These are phyloP conservation scores for Peziza echinospora DNA, from an alignment of 495 filamentous ascomycete genomes.

Conservation along the genomic window DNA sequence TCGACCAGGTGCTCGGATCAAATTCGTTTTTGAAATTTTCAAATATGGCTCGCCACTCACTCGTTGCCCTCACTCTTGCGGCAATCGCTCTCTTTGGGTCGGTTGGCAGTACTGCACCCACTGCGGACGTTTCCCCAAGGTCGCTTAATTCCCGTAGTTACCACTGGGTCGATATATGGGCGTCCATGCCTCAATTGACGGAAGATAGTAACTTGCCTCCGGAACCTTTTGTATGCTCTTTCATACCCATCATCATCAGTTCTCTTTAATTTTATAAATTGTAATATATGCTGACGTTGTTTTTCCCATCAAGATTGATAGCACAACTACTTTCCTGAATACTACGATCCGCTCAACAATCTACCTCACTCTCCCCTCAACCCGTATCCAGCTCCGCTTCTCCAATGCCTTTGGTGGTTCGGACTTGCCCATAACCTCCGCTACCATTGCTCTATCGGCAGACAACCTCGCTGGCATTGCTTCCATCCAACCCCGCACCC, in stretches of 20 bases:
- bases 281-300: not conserved
- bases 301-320: no score
- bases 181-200: slow-evolving; percentile 43
- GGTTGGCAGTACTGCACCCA: no score
- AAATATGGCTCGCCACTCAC: no score
- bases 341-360: slow-evolving; percentile 48
- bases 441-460: slow-evolving; percentile 33
- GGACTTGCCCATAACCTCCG: slow-evolving; percentile 37
- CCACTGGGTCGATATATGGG: slow-evolving; percentile 47
- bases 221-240: slow-evolving; percentile 31
- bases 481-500: slow-evolving; percentile 28
- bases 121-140: no score
- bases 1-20: no score
- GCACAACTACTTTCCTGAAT: slow-evolving; percentile 23
- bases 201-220: slow-evolving; percentile 41
- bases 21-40: no score
- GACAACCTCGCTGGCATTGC: slow-evolving; percentile 29
- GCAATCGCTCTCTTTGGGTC: no score
- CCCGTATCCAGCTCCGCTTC: slow-evolving; percentile 38
- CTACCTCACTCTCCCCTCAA: slow-evolving; percentile 32
- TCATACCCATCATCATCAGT: no score
- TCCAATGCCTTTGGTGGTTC: slow-evolving; percentile 45
- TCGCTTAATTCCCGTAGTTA: no score
- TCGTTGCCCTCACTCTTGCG: no score
- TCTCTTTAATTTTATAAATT: no score